phyloP scores from a whole-genome alignment of 805 yeast genomes.

The Kodamaea neixiangensis region DNA sequence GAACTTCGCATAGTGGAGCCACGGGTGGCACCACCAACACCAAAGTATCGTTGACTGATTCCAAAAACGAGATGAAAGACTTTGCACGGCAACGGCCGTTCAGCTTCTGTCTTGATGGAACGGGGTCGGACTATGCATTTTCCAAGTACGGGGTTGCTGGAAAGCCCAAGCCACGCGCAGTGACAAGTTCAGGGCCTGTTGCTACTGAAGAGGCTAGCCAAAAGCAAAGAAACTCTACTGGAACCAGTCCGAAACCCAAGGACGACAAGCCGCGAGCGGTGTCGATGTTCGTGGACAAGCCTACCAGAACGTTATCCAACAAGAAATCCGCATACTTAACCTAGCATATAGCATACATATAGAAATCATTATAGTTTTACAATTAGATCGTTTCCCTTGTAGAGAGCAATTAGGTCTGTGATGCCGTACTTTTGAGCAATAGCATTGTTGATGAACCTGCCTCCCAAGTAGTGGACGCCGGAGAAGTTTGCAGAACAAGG shows the following conservation, averaged over 20 bases:
- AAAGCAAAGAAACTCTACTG: not conserved
- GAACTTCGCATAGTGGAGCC: constrained; percentile 4
- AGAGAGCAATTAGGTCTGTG: constrained; percentile 39
- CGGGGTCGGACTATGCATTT: constrained; percentile 22
- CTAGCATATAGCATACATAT: not conserved
- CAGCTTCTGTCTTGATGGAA: constrained; percentile 27
- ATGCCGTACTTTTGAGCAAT: constrained; percentile 77
- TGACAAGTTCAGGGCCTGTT: not conserved
- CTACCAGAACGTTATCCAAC: not conserved
- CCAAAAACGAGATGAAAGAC: constrained; percentile 17
- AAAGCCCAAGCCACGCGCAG: constrained; percentile 3
- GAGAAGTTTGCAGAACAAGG: constrained; percentile 66
- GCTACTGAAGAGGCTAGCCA: not conserved
- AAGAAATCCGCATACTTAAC: not conserved
- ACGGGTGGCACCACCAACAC: constrained; percentile 8
- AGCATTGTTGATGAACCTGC: constrained; percentile 70
- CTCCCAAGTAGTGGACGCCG: constrained; percentile 76
- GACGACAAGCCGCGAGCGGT: not conserved
- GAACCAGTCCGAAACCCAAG: not conserved
- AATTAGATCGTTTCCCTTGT: constrained; percentile 37
- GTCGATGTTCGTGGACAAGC: not conserved
- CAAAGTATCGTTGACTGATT: constrained; percentile 9
- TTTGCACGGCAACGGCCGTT: constrained; percentile 29
- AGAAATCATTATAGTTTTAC: constrained; percentile 16
- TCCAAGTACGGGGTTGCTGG: constrained; percentile 9